Evolutionary conservation across 352 stramenopile genomes (phyloP), one percentile per base, ranked within the genome.

Genomic region (Peronospora belbahrii): DNA sequence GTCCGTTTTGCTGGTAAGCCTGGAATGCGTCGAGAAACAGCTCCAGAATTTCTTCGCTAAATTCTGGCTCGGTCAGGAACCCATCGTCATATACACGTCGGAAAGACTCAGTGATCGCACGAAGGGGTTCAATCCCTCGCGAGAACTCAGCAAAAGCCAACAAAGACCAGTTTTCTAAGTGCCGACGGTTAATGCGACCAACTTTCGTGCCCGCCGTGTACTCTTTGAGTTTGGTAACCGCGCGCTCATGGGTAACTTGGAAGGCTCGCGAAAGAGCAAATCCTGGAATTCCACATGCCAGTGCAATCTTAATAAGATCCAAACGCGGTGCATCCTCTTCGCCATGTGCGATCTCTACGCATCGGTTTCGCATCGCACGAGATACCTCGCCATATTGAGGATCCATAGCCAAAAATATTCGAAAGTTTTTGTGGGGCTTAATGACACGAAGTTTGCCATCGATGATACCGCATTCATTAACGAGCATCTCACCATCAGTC

Each of bases 361-460:
- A 99, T 22, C 97, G 89, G 67, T 99, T 99, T 46, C 97, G 77
- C 97, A 99, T 99, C 8, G 97, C 97, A 40, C 97, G 90, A 14
- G 94, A 99, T 9, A 99, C 86, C 79, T 99, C 97, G 19, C 88
- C 86, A 41, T 83, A 96, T 34, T 90, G 77, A 8, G 96, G 60
- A 65, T 99, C 95, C 85, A 99, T 98, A 7, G 94, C 93, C 24
- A 99, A 67, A 65, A 99, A 99, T 8, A 99, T 74, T 44, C 97
- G 78, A 63, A 99, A 99, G 66, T 98, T 95, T 19, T 81, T 78
- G 57, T 99, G 97, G 15, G 96, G 95, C 38, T 90, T 91, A 42
- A 99, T 90, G 6, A 98, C 74, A 46, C 96, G 84, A 1, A 89
- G 65, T 38, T 86, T 77, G 33, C 88, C 93, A 51, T 91, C 82